Base-by-base conservation (phyloP, 2,329 filamentous ascomycete species). In the Apiospora koreana region DNA sequence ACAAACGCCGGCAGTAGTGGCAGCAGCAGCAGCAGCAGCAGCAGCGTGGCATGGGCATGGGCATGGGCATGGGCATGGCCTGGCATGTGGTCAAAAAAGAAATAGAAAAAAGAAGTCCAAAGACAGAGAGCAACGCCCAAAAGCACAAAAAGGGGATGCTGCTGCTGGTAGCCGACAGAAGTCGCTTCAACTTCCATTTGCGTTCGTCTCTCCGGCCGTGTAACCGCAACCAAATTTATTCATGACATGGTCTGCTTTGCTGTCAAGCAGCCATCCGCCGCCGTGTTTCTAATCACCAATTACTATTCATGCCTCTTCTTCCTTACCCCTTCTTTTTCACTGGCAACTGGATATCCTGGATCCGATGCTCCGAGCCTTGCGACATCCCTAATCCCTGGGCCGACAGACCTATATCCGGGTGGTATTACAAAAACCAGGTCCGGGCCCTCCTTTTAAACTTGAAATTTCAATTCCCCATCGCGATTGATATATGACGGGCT, bases 401-500 rank as follows among this genome's bases (percentile, higher is more conserved):
- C n/a, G n/a, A n/a, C n/a, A n/a, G n/a, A n/a, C 50, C 50, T 35
- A 21, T 58, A 58, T 12, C 16, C 28, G 16, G 50, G 18, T 28
- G 28, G 50, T 28, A 35, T 58, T 35, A 58, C 14, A 14, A 35
- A n/a, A 35, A 58, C 50, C 28, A 21, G 50, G 50, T 35, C 50
- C 50, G 16, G 16, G 28, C 28, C 50, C 50, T 35, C 50, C 28
- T 58, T 23, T n/a, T 9, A 23, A n/a, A 31, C 28, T 12, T 31
- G 23, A n/a, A n/a, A 28, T 8, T 31, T 8, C 28, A 45, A 18
- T 18, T n/a, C n/a, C 28, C 28, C 50, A n/a, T 58, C 16, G 28
- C 50, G 54, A 12, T 62, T 62, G 31, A 62, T 62, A 62, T 62
- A 35, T 62, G 54, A 38, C 54, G 16, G 54, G 54, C 54, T 62